Evolutionary conservation across 1,284 basidiomycete genomes (phyloP).

Genomic region (Ceratobasidium sp.): DNA sequence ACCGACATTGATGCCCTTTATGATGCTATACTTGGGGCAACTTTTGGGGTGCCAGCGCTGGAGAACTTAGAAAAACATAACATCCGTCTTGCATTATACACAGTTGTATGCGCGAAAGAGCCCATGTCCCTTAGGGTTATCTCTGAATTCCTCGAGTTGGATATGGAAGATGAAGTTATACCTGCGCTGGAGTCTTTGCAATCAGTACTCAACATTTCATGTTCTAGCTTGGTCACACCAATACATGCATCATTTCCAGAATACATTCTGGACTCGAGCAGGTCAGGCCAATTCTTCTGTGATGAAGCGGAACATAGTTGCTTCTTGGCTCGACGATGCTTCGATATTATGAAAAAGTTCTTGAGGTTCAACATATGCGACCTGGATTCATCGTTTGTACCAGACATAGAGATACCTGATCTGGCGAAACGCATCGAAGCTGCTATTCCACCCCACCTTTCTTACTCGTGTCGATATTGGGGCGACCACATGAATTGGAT

Average conservation of each 20-base stretch:
- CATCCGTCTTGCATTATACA: neutral
- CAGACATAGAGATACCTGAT: neutral
- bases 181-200: neutral
- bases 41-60: neutral
- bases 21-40: neutral
- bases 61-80: neutral
- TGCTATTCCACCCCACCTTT: neutral
- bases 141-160: neutral
- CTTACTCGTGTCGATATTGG: constrained; percentile 17
- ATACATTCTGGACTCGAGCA: too few species aligned
- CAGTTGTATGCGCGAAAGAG: neutral
- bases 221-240: too few species aligned
- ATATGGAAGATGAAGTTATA: neutral
- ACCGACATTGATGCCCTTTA: constrained; percentile 11
- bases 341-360: neutral
- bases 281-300: neutral
- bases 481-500: neutral
- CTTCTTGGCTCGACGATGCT: neutral
- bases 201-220: neutral
- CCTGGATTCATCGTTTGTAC: neutral
- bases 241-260: too few species aligned
- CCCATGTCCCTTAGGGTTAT: neutral
- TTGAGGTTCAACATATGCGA: constrained; percentile 12
- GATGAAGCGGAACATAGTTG: neutral
- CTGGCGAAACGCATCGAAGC: neutral